Base-by-base conservation (phyloP, 108 stramenopile genomes). In the Schizochytrium sp. region DNA sequence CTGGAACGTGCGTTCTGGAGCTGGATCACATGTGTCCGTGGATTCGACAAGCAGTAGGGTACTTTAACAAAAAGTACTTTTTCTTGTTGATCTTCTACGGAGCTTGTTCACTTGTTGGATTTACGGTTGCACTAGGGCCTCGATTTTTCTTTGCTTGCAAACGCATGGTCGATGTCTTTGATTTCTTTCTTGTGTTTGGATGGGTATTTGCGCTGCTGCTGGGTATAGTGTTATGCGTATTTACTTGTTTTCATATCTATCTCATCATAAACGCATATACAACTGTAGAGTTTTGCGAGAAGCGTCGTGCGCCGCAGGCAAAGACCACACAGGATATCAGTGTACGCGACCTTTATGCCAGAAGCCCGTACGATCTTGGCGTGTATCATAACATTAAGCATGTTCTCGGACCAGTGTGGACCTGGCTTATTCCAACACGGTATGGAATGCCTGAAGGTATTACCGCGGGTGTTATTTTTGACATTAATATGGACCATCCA, bases 11-110 rank as follows among this genome's bases (percentile, higher is more conserved):
- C 72, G 57, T 91, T 4, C 57, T 60, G 5, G 41, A 72, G 56
- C 49, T 88, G 19, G 90, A 91, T n/a, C 90, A 91, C 73, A 61
- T 55, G 41, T 91, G 90, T 44, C 90, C 90, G 10, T 91, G 90
- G 90, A 72, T 90, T 17, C n/a, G 46, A 1, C 58, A 90, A 5
- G 56, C 59, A 7, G 40, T 90, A 13, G 89, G 89, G 87, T 87
- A 88, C 87, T 61, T 60, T 46, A 90, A 90, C 49, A 72, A 88
- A n/a, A 88, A 88, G 88, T 88, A 88, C 61, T 88, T 88, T 28
- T 83, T 83, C 3, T 40, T 83, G 45, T 53, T 83, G 28, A 55
- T 83, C 76, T 10, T 83, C 40, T 83, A 83, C 53, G 76, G 76
- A n/a, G 19, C 76, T 0, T 49, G 50, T 38, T 83, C 76, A 53